A percentile compares a stretch with the other conserved stretches of the same genome.
phyloP scores from a whole-genome alignment of 1,284 basidiomycete genomes.

The Fistulina hepatica region DNA sequence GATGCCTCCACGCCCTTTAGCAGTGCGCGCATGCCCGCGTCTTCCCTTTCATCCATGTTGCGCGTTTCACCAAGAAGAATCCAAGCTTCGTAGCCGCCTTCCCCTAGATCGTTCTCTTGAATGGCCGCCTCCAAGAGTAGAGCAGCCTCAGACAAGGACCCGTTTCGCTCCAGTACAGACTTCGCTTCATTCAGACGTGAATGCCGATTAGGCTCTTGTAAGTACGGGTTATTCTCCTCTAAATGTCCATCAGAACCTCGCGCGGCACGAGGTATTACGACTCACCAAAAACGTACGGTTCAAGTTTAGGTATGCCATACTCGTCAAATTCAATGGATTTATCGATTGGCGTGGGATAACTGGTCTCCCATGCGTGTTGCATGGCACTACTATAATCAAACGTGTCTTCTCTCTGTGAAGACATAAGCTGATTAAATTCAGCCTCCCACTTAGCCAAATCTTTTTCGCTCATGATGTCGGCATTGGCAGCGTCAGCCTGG shows the following conservation, averaged over 20 bases:
- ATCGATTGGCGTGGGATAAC: too few relatives aligned
- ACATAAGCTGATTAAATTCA: slow-evolving; percentile 77
- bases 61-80: slow-evolving; percentile 86
- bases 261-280: slow-evolving; percentile 7
- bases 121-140: slow-evolving; percentile 83
- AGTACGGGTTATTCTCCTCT: slow-evolving; percentile 64
- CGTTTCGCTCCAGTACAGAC: slow-evolving; percentile 63
- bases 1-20: slow-evolving; percentile 55
- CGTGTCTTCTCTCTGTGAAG: slow-evolving; percentile 47
- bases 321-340: slow-evolving; percentile 46
- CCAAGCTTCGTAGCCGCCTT: slow-evolving; percentile 87
- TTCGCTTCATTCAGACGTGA: slow-evolving; percentile 65
- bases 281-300: slow-evolving; percentile 68
- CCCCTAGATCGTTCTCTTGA: slow-evolving; percentile 64
- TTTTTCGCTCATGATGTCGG: slow-evolving; percentile 44
- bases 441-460: slow-evolving; percentile 82
- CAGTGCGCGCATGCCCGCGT: slow-evolving; percentile 67
- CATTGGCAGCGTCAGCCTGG: slow-evolving; percentile 44
- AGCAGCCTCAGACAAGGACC: slow-evolving; percentile 77
- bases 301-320: slow-evolving; percentile 62
- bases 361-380: slow-evolving; percentile 53
- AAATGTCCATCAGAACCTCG: slow-evolving; percentile 3
- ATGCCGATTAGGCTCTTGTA: slow-evolving; percentile 39
- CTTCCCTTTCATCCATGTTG: slow-evolving; percentile 93
- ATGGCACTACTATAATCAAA: slow-evolving; percentile 49